Evolutionary conservation across 768 basidiomycete species (phyloP).

Genomic region (Jaapia argillacea): DNA sequence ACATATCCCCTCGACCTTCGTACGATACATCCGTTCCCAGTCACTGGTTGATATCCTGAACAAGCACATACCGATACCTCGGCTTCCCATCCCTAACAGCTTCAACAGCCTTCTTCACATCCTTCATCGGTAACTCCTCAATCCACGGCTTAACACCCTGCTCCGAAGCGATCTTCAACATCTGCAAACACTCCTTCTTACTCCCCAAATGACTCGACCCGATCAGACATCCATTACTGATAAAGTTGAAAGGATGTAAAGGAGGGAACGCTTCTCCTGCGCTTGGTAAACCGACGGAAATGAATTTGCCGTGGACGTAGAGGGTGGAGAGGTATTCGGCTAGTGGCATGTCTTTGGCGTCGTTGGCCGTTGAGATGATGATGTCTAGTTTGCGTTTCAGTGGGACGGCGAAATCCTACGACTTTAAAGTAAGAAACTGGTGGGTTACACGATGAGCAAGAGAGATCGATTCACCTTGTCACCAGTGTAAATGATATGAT

Average conservation of each 20-base stretch:
- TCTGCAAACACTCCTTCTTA: constrained; percentile 46
- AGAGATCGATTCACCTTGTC: constrained; percentile 20
- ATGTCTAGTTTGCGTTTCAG: constrained; percentile 34
- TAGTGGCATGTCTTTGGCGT: constrained; percentile 13
- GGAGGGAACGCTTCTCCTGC: constrained; percentile 25
- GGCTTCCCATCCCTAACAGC: constrained; percentile 36
- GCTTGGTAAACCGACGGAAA: constrained; percentile 50
- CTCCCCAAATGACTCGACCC: constrained; percentile 36
- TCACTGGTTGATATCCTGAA: constrained; percentile 12
- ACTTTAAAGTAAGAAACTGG: constrained; percentile 29
- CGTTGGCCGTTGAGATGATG: constrained; percentile 28
- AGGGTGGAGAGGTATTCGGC: constrained; percentile 31
- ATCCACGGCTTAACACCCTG: constrained; percentile 41
- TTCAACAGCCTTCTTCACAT: constrained; percentile 36
- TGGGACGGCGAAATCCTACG: constrained; percentile 28
- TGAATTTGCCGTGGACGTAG: constrained; percentile 40
- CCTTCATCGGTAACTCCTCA: constrained; percentile 34
- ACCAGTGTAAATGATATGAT: constrained; percentile 37
- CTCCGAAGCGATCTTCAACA: constrained; percentile 48
- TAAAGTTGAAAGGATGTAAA: constrained; percentile 20
- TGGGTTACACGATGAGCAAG: too few relatives aligned
- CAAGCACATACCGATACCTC: constrained; percentile 45
- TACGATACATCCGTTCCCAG: too few relatives aligned
- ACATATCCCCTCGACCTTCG: too few relatives aligned
- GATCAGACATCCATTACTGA: constrained; percentile 12